phyloP scores from a whole-genome alignment of 331 rosid species.

The Rhamnella rubrinervis region DNA sequence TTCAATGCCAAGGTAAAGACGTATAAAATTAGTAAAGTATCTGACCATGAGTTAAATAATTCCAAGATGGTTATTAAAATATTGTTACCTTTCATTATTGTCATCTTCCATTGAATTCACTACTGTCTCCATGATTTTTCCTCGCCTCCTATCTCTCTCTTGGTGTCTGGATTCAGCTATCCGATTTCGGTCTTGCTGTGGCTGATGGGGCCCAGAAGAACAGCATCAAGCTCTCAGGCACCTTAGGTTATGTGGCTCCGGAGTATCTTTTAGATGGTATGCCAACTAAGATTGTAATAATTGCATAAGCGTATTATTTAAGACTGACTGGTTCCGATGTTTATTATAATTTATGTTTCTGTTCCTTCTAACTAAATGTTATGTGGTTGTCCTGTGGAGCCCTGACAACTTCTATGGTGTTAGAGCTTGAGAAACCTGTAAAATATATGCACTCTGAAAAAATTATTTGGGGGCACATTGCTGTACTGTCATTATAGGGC shows the following conservation, averaged over 20 bases:
- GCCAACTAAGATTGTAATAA: constrained; percentile 40
- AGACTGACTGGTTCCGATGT: constrained; percentile 28
- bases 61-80: not conserved
- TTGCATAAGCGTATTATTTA: constrained; percentile 20
- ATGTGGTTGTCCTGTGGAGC: constrained; percentile 28
- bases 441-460: constrained; percentile 1
- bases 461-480: constrained; percentile 28
- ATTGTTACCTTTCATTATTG: constrained; percentile 7
- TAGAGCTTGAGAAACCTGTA: constrained; percentile 24
- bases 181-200: constrained; percentile 91
- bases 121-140: constrained; percentile 14
- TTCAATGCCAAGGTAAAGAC: constrained; percentile 88
- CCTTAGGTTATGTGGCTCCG: constrained; percentile 92
- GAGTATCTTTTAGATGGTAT: constrained; percentile 95
- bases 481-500: constrained; percentile 27
- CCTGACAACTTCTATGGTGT: constrained; percentile 30
- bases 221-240: constrained; percentile 84
- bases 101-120: constrained; percentile 20
- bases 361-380: constrained; percentile 32
- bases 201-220: constrained; percentile 77
- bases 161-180: constrained; percentile 65
- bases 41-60: not conserved
- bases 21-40: constrained; percentile 7
- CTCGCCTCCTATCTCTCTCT: not conserved
- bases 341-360: constrained; percentile 13